Evolutionary conservation across 176 grass and related monocot genomes (phyloP).

Genomic region (Oryza officinalis): DNA sequence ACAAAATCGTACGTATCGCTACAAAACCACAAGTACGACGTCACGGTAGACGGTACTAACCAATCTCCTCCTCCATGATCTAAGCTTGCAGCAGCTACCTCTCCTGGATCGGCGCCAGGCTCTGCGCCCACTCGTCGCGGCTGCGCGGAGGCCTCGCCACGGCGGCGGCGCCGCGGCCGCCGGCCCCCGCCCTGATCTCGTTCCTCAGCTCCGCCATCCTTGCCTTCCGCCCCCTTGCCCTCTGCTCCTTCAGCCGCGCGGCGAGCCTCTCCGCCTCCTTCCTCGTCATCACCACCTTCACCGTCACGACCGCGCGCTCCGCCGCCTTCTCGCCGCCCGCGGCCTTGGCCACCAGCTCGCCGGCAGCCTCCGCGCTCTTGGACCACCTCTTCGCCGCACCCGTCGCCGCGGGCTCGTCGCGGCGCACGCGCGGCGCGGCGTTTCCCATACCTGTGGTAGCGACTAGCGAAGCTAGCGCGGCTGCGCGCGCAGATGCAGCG

Average conservation of each 20-base stretch:
- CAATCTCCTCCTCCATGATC: background rate
- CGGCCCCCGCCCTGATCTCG: background rate
- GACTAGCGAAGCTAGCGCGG: too few relatives aligned
- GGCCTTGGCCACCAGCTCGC: background rate
- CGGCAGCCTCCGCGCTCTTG: background rate
- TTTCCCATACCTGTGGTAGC: slow-evolving; percentile 36
- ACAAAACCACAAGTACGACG: background rate
- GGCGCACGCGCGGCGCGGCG: slow-evolving; percentile 23
- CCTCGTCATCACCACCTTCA: slow-evolving; percentile 62
- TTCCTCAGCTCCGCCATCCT: slow-evolving; percentile 36
- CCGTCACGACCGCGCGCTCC: background rate
- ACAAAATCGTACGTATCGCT: background rate
- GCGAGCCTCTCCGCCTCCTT: slow-evolving; percentile 53
- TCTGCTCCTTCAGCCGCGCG: slow-evolving; percentile 32
- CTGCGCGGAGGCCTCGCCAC: background rate
- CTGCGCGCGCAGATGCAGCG: too few relatives aligned
- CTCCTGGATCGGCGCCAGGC: slow-evolving; percentile 37
- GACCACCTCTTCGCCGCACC: background rate
- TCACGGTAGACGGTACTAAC: background rate
- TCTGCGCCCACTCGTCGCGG: slow-evolving; percentile 26
- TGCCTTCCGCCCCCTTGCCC: slow-evolving; percentile 12
- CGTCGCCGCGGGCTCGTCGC: background rate
- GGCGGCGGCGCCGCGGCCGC: background rate
- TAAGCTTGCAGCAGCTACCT: slow-evolving; percentile 16
- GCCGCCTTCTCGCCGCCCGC: background rate